phyloP scores from a whole-genome alignment of 768 basidiomycete genomes.

The Tulasnella sp. region DNA sequence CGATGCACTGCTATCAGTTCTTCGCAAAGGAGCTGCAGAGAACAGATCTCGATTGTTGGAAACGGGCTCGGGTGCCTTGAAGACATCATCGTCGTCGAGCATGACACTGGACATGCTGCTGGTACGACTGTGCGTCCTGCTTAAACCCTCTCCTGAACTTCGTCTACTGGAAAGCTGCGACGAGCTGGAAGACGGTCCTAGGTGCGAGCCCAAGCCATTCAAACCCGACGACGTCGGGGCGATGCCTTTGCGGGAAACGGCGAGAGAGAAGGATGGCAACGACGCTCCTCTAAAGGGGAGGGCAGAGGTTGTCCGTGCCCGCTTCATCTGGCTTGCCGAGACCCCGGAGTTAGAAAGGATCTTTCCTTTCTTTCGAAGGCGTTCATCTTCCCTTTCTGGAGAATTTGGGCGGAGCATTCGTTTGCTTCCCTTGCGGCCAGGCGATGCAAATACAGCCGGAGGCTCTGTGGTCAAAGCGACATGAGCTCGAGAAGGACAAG shows the following conservation, averaged over 20 bases:
- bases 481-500: not conserved
- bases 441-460: slow-evolving; percentile 18
- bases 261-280: not conserved
- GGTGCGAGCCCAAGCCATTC: not conserved
- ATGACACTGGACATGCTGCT: slow-evolving; percentile 11
- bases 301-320: slow-evolving; percentile 5
- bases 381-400: slow-evolving; percentile 24
- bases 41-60: slow-evolving; percentile 4
- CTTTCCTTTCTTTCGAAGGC: slow-evolving; percentile 31
- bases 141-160: not conserved
- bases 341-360: slow-evolving; percentile 15
- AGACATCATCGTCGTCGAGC: slow-evolving; percentile 19
- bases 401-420: slow-evolving; percentile 12
- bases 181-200: not conserved
- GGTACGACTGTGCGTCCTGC: slow-evolving; percentile 16
- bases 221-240: not conserved
- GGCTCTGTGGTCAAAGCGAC: not conserved
- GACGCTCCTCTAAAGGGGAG: not conserved
- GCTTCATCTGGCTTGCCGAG: slow-evolving; percentile 7
- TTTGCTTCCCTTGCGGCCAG: slow-evolving; percentile 29
- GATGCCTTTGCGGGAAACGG: not conserved
- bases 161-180: not conserved
- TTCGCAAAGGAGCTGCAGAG: not conserved
- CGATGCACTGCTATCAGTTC: slow-evolving; percentile 2
- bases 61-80: slow-evolving; percentile 28